Conservation (phyloP, 352 stramenopile genomes). For the Phytophthora podocarpi region DNA sequence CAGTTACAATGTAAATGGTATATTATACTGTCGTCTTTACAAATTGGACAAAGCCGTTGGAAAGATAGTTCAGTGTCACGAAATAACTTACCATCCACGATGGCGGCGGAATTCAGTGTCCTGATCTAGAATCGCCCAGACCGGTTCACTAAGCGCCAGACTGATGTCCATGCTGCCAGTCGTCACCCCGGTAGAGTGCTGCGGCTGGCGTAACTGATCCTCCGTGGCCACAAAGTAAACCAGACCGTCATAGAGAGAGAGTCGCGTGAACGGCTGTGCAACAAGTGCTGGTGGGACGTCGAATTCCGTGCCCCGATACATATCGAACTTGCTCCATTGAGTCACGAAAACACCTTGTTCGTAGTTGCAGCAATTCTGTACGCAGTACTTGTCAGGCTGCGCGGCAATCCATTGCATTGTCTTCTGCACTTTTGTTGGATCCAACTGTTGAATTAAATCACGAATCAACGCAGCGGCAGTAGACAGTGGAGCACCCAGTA, state of each 20-base stretch:
- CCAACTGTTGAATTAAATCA: background rate
- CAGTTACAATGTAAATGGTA: no score
- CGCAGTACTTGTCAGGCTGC: slow-evolving; percentile 24
- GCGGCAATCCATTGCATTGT: slow-evolving; percentile 27
- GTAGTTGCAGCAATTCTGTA: slow-evolving; percentile 16
- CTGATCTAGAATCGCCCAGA: slow-evolving; percentile 14
- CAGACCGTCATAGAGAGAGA: slow-evolving; percentile 25
- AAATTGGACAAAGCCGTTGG: no score
- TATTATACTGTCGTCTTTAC: no score
- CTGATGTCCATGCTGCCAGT: slow-evolving; percentile 10
- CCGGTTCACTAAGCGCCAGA: slow-evolving; percentile 12
- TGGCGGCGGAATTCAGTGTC: slow-evolving; percentile 2
- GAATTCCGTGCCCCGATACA: slow-evolving; percentile 20
- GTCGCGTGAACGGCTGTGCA: slow-evolving; percentile 24
- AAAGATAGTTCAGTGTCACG: no score
- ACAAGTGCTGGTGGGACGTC: slow-evolving; percentile 21
- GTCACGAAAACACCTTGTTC: slow-evolving; percentile 18
- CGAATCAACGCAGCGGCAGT: slow-evolving; percentile 3
- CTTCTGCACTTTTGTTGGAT: slow-evolving; percentile 7
- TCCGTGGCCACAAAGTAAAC: slow-evolving; percentile 30
- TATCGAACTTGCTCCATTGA: slow-evolving; percentile 33
- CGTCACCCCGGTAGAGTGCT: background rate
- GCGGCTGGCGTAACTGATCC: slow-evolving; percentile 17
- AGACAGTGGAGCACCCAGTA: slow-evolving; percentile 9
- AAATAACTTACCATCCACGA: background rate